Evolutionary conservation across 75 land plant genomes (phyloP), one percentile per base, ranked within the genome.

Genomic region (Pinus tabuliformis): DNA sequence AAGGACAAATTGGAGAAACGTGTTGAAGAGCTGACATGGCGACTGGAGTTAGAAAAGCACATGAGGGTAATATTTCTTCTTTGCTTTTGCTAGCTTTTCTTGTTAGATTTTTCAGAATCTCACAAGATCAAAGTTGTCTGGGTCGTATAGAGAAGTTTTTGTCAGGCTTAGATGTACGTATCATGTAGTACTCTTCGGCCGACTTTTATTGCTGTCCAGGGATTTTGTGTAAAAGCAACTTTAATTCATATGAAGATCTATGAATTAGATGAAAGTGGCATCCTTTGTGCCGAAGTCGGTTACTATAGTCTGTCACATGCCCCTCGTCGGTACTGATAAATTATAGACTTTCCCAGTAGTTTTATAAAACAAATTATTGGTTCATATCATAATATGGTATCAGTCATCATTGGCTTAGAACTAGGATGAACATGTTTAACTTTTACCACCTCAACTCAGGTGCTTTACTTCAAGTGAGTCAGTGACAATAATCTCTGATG

Each of bases 1-100:
- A 95, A 95, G 77, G 96, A 95, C 81, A 95, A 91, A 82, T 77
- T 95, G 58, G 98, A 95, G 82, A 95, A 95, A 81, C 87, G 92
- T 21, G 96, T 95, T 76, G 97, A 95, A 74, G 98, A 95, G 85
- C 89, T 95, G 17, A 89, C 97, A 75, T 93, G 92, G 98, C 84
- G 96, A 65, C 74, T 95, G 56, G 94, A 95, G 24, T 75, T 95
- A 61, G 98, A 95, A 80, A 95, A 95, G 74, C 90, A 89, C 74
- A 68, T 90, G 89, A 85, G 98, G 89, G 98, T 95, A 93, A 61
- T 33, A n/a, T 20, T 75, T 42, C 24, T 24, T 77, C 42, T n/a
- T 77, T 74, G 37, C 15, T 37, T 11, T 9, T 77, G 45, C 21
- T 2, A 49, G 20, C 17, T n/a, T 74, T 37, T 49, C 24, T 72